Percentiles rank a stretch among this genome's conserved stretches.
These are phyloP conservation scores for Rhododendron molle DNA, from an alignment of 148 eudicot genomes.

Conservation along the genomic window DNA sequence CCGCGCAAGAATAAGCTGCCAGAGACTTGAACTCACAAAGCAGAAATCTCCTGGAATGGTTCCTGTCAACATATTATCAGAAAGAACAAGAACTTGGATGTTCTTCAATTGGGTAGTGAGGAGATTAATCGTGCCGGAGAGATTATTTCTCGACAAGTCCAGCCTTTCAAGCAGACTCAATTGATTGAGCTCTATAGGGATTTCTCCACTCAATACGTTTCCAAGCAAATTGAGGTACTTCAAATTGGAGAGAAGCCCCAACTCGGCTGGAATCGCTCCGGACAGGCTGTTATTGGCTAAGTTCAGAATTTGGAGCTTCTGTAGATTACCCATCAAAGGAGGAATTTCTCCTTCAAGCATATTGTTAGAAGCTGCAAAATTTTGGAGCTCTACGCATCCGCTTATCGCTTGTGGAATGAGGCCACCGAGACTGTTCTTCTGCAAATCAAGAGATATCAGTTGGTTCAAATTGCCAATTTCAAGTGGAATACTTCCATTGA, in stretches of 20 bases:
- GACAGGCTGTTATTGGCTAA: conserved; percentile 75
- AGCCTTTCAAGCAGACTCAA: conserved; percentile 44
- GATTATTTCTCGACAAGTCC: conserved; percentile 64
- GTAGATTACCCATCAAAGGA: conserved; percentile 49
- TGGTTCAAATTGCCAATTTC: conserved; percentile 63
- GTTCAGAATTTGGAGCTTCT: conserved; percentile 47
- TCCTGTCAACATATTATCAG: conserved; percentile 51
- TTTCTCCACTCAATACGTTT: conserved; percentile 51
- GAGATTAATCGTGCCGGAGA: conserved; percentile 52
- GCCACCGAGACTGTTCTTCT: conserved; percentile 58
- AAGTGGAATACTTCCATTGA: conserved; percentile 70
- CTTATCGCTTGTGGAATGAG: conserved; percentile 49
- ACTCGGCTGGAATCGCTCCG: conserved; percentile 52
- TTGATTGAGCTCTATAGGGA: conserved; percentile 53
- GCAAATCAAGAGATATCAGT: conserved; percentile 61
- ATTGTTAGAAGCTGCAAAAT: conserved; percentile 75
- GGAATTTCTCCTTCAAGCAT: conserved; percentile 68
- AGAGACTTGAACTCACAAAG: conserved; percentile 31
- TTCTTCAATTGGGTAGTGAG: conserved; percentile 34
- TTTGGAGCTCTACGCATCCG: conserved; percentile 47
- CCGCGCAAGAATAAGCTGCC: conserved; percentile 40
- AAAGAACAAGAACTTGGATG: conserved; percentile 52
- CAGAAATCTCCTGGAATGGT: conserved; percentile 46
- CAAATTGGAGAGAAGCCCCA: conserved; percentile 43
- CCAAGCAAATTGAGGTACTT: conserved; percentile 71